Conservation (phyloP, 1,139 yeast genomes). For the Yamadazyma pseudoaaseri region DNA sequence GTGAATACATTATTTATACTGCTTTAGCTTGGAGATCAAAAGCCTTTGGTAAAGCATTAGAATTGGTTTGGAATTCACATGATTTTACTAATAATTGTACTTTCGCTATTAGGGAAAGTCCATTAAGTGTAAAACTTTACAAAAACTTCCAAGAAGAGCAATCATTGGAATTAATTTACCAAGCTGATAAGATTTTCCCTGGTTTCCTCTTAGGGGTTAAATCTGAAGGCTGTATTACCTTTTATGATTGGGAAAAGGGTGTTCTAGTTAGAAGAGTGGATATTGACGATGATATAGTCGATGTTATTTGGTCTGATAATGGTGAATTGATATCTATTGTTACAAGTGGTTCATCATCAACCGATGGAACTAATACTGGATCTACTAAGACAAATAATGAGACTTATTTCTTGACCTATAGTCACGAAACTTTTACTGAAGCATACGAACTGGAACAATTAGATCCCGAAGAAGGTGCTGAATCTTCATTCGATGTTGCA, state of each 20-base stretch:
- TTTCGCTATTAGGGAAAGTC: slow-evolving; percentile 78
- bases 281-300: slow-evolving; percentile 69
- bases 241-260: slow-evolving; percentile 94
- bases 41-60: slow-evolving; percentile 85
- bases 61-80: slow-evolving; percentile 88
- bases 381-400: slow-evolving; percentile 45
- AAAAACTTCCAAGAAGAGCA: slow-evolving; percentile 83
- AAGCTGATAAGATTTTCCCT: slow-evolving; percentile 79
- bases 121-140: slow-evolving; percentile 64
- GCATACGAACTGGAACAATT: slow-evolving; percentile 58
- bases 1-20: slow-evolving; percentile 93
- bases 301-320: slow-evolving; percentile 89
- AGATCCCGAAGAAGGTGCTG: slow-evolving; percentile 86
- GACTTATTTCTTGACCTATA: slow-evolving; percentile 78
- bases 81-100: slow-evolving; percentile 68
- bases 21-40: slow-evolving; percentile 98
- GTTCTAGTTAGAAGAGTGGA: slow-evolving; percentile 78
- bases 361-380: slow-evolving; percentile 13
- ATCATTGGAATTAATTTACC: slow-evolving; percentile 63
- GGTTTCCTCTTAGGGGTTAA: slow-evolving; percentile 86
- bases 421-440: slow-evolving; percentile 63
- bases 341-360: slow-evolving; percentile 38
- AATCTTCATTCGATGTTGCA: slow-evolving; percentile 78
- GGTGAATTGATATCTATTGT: slow-evolving; percentile 85
- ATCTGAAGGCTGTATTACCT: slow-evolving; percentile 76